Conservation (phyloP, 768 basidiomycete genomes). For the Lyophyllum semitale region DNA sequence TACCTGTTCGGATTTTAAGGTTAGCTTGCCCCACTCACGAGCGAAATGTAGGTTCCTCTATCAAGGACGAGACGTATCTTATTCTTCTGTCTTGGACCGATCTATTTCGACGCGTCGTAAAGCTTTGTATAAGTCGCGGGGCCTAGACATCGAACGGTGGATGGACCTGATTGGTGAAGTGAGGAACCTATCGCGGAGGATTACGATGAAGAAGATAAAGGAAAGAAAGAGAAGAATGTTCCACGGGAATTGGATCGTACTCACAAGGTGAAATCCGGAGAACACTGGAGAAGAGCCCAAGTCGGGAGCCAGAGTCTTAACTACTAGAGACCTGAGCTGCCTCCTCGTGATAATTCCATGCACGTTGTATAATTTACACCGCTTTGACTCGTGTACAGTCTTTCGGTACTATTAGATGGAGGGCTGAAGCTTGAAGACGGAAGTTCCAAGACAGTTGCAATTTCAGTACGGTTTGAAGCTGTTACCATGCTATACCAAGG, state of each 20-base stretch:
- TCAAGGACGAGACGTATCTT: slow-evolving; percentile 65
- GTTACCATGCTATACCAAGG: no score
- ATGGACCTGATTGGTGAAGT: slow-evolving; percentile 52
- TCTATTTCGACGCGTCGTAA: slow-evolving; percentile 60
- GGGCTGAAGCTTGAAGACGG: no score
- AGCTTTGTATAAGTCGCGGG: slow-evolving; percentile 54
- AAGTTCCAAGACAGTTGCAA: no score
- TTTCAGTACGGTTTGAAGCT: no score
- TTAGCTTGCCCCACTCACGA: not conserved
- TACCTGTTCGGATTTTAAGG: slow-evolving; percentile 17
- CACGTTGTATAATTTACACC: no score
- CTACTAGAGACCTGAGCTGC: not conserved
- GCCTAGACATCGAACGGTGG: slow-evolving; percentile 65
- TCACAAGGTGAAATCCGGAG: not conserved
- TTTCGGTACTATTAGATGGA: not conserved
- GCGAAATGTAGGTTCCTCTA: slow-evolving; percentile 50
- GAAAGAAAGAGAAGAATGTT: slow-evolving; percentile 4
- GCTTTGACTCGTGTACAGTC: not conserved
- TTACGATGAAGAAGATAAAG: slow-evolving; percentile 39
- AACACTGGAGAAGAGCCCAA: not conserved
- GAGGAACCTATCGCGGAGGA: slow-evolving; percentile 60
- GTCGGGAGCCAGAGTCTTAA: not conserved
- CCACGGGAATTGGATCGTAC: not conserved
- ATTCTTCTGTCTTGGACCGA: slow-evolving; percentile 59
- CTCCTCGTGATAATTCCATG: not conserved